Evolutionary conservation across 257 asterid species (phyloP).

Genomic region (Solanum piurae): DNA sequence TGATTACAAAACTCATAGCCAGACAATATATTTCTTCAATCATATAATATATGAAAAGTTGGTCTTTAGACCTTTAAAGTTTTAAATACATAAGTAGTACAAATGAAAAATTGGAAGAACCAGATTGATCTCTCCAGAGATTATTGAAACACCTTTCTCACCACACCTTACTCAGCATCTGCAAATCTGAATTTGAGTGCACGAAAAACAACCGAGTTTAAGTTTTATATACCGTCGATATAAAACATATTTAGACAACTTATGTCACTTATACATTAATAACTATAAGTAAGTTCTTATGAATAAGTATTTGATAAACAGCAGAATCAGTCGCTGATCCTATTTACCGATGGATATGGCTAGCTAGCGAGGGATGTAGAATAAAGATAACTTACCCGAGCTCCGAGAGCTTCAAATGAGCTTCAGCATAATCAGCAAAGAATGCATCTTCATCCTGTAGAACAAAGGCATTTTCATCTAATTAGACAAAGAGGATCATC

Average conservation of each 20-base stretch:
- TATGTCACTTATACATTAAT: neutral
- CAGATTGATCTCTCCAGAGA: neutral
- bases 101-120: neutral
- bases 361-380: neutral
- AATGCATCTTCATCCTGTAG: conserved; percentile 75
- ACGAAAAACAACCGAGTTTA: neutral
- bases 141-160: neutral
- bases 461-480: neutral
- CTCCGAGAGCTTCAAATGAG: conserved; percentile 79
- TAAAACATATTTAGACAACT: neutral
- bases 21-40: neutral
- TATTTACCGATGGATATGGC: neutral
- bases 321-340: neutral
- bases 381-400: conserved; percentile 42
- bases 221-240: neutral
- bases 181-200: conserved; percentile 1
- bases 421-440: conserved; percentile 70
- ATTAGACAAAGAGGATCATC: neutral
- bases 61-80: neutral
- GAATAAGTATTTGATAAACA: neutral
- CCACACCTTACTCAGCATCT: neutral
- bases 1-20: neutral
- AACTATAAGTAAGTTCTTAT: neutral
- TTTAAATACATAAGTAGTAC: neutral
- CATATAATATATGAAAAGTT: neutral